These are phyloP conservation scores for Durusdinium trenchii DNA, from an alignment of 73 alveolate genomes.

Conservation along the genomic window DNA sequence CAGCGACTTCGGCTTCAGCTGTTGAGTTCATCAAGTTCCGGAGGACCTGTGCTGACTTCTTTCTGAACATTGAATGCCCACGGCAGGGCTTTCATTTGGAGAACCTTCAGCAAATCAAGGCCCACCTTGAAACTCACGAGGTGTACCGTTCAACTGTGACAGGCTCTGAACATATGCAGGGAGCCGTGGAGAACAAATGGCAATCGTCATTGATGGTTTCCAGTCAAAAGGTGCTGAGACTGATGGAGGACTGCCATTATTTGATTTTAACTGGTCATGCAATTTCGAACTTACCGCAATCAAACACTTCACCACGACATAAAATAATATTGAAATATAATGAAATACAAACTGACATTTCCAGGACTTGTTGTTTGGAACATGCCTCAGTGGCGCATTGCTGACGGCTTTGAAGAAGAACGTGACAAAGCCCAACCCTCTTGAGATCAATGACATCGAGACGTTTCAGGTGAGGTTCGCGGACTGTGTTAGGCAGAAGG, in stretches of 20 bases:
- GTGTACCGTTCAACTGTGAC: background rate
- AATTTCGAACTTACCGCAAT: background rate
- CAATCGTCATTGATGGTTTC: background rate
- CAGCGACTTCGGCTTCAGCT: background rate
- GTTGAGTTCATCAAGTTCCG: background rate
- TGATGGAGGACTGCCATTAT: background rate
- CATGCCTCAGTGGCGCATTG: background rate
- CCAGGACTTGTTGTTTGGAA: background rate
- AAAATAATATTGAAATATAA: background rate
- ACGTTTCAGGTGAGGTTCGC: background rate
- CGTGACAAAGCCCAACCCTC: background rate
- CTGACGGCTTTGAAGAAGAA: background rate
- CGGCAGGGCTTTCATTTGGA: background rate
- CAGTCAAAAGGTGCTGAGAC: background rate
- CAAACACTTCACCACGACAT: background rate
- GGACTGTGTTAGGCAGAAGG: background rate
- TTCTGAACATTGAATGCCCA: background rate
- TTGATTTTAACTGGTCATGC: background rate
- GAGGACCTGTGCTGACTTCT: background rate
- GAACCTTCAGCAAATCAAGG: background rate
- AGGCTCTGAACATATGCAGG: background rate
- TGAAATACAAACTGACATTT: background rate
- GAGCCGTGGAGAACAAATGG: background rate
- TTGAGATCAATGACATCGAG: background rate
- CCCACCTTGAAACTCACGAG: background rate